phyloP scores from a whole-genome alignment of 208 protist genomes.

The Herpetomonas samuelpessoai region DNA sequence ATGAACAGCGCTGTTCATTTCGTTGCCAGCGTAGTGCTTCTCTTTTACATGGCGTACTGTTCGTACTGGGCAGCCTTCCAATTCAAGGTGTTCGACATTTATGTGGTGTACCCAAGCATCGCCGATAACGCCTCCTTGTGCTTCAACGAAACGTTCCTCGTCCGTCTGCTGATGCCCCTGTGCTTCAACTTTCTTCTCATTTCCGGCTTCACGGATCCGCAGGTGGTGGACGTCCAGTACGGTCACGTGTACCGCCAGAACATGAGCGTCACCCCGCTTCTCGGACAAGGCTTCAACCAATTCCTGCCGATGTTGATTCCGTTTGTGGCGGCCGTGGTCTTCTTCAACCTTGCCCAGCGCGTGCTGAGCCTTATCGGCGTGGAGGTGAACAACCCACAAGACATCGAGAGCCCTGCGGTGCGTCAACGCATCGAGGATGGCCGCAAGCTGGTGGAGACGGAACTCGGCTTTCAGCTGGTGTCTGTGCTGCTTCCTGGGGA shows the following conservation, averaged over 20 bases:
- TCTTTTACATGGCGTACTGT: conserved; percentile 92
- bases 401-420: conserved; percentile 59
- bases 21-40: conserved; percentile 72
- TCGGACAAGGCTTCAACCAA: conserved; percentile 77
- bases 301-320: conserved; percentile 87
- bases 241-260: conserved; percentile 85
- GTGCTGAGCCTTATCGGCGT: conserved; percentile 64
- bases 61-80: conserved; percentile 89
- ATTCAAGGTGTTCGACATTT: conserved; percentile 89
- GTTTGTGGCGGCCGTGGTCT: conserved; percentile 66
- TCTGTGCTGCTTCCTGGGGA: conserved; percentile 44
- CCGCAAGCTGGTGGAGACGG: conserved; percentile 63
- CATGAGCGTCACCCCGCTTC: conserved; percentile 82
- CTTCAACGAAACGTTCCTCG: conserved; percentile 87
- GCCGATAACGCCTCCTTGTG: conserved; percentile 87
- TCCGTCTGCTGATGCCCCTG: conserved; percentile 89
- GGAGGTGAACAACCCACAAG: conserved; percentile 80
- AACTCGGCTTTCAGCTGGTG: conserved; percentile 58
- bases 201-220: conserved; percentile 46
- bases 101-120: conserved; percentile 85
- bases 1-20: conserved; percentile 74
- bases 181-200: conserved; percentile 92
- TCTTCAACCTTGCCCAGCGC: conserved; percentile 67
- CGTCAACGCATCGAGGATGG: conserved; percentile 83
- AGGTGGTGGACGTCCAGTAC: conserved; percentile 75